Evolutionary conservation across 192 early-diverging fungal genomes (phyloP), one percentile per base, ranked within the genome.

Genomic region (Backusella australiensis): DNA sequence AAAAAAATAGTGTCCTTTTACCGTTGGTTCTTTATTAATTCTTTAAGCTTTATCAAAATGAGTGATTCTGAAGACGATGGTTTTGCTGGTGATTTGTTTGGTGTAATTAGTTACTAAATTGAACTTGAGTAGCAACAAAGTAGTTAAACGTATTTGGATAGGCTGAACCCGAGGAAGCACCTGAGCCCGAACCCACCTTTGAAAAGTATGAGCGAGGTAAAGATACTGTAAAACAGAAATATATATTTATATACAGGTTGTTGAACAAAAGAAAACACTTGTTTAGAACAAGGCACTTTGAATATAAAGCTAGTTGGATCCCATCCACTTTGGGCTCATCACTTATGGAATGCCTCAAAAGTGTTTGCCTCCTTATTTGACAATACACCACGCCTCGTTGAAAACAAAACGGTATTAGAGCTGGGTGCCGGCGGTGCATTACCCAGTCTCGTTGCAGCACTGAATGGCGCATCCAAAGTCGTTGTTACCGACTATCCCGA

Each of bases 311-410:
- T 93, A 5, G 86, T 94, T 26, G 93, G 93, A 35, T 85, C 88
- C 12, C 93, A 94, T 72, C 91, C 93, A 41, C 86, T 97, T 1
- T 95, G 94, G 95, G 94, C 88, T 17, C 96, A 98, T 78, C 83
- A 91, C 53, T 87, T 98, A 34, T 98, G 96, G 96, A 98, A 98
- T 73, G 95, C 96, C 3, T 93, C 94, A 52, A 90, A 92, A 78
- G 88, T 88, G 36, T 89, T 96, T 86, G 89, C 94, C 35, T 85
- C 89, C 68, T 90, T 93, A 77, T 83, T 98, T 67, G 96, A 98
- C 74, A 71, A 84, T 39, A 83, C 91, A 72, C 90, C 90, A 42
- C 80, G 86, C 19, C 72, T 93, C 12, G 85, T 89, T 9, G 36
- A 67, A 2, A 82, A 81, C 56, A 95, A 93, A 73, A 84, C 78